Conservation (phyloP, 345 rosid genomes). For the Gossypium herbaceum region DNA sequence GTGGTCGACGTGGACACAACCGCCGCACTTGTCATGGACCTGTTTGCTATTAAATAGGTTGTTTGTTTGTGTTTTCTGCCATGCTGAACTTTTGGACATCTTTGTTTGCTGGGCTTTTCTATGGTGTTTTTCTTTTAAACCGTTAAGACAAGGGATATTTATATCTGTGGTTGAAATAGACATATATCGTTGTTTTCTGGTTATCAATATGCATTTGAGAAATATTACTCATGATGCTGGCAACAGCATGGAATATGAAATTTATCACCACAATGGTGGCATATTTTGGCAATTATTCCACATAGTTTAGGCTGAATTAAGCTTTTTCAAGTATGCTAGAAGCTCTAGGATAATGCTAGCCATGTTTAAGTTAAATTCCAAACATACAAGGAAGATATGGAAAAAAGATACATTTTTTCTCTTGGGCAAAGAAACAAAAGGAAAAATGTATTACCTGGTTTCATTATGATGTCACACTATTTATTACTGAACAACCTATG, state of each 20-base stretch:
- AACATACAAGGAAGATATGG: not conserved
- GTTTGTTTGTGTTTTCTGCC: slow-evolving; percentile 8
- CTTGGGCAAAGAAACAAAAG: not conserved
- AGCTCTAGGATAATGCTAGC: not conserved
- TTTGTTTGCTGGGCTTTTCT: slow-evolving; percentile 1
- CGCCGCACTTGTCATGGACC: slow-evolving; percentile 10
- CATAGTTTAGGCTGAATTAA: not conserved
- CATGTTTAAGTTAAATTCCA: slow-evolving; percentile 9
- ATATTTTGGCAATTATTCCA: not conserved
- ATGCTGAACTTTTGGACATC: slow-evolving; percentile 1
- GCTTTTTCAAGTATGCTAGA: not conserved
- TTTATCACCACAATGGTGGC: not conserved
- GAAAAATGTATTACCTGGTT: not conserved
- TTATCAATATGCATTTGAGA: not conserved
- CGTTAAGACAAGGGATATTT: not conserved
- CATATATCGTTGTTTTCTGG: not conserved
- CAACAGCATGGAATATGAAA: not conserved
- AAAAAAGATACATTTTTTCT: not conserved
- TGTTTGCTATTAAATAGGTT: slow-evolving; percentile 13
- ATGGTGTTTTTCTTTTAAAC: not conserved
- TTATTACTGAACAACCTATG: not conserved
- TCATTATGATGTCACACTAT: not conserved
- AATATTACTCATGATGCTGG: not conserved
- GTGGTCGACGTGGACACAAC: slow-evolving; percentile 9
- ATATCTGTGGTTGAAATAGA: not conserved